phyloP scores from a whole-genome alignment of 2,329 filamentous ascomycete species.

The Neofusicoccum sp. region DNA sequence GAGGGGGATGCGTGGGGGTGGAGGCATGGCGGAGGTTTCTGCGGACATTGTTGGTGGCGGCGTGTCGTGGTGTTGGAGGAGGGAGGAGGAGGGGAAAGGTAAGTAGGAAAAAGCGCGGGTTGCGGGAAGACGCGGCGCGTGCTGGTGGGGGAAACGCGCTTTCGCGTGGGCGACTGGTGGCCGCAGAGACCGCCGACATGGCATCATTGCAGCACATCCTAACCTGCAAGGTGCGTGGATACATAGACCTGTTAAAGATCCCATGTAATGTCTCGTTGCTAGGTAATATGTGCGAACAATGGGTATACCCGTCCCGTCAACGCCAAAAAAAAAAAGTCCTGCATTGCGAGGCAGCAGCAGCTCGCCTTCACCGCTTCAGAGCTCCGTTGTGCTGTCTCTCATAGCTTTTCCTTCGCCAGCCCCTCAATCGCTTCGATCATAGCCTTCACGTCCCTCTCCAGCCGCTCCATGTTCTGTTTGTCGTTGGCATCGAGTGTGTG shows the following conservation, averaged over 20 bases:
- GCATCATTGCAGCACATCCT: no score
- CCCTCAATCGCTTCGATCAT: slow-evolving; percentile 49
- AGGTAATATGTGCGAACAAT: background rate
- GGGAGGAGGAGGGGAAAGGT: background rate
- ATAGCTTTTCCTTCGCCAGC: slow-evolving; percentile 22
- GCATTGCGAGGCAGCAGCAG: no score
- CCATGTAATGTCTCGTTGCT: no score
- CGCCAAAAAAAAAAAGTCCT: background rate
- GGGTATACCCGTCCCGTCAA: slow-evolving; percentile 9
- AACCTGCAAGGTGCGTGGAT: no score
- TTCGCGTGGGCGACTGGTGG: slow-evolving; percentile 1
- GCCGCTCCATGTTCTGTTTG: slow-evolving; percentile 29
- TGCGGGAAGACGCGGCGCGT: background rate
- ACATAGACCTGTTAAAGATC: no score
- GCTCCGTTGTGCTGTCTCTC: background rate
- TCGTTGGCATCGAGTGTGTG: slow-evolving; percentile 50
- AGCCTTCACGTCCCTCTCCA: slow-evolving; percentile 51
- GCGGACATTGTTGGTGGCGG: background rate
- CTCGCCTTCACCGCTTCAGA: background rate
- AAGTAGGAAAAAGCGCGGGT: background rate
- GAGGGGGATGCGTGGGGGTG: slow-evolving; percentile 55
- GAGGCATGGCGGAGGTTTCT: slow-evolving; percentile 5
- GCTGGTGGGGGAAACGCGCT: slow-evolving; percentile 3
- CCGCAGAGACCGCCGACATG: background rate
- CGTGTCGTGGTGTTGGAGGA: background rate